Evolutionary conservation across 1,284 basidiomycete genomes (phyloP).

Genomic region (Apiotrichum akiyoshidainum): DNA sequence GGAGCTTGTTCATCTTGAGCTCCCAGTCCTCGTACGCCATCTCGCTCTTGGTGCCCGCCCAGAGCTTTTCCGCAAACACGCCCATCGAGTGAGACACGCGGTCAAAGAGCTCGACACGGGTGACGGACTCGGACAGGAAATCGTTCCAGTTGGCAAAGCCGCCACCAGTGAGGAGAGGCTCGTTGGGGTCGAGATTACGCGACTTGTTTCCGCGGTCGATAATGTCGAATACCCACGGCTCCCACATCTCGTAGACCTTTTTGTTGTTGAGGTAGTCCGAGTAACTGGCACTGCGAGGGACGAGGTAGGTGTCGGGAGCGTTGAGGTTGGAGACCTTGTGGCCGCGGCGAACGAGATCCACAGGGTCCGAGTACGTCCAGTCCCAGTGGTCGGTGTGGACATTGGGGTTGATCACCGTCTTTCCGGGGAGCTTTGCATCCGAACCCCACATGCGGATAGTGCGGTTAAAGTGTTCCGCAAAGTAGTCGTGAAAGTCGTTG

Average conservation of each 20-base stretch:
- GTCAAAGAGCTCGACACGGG: slow-evolving; percentile 7
- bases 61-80: slow-evolving; percentile 2
- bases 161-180: slow-evolving; percentile 4
- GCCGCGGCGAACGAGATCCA: slow-evolving; percentile 1
- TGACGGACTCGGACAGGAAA: background rate
- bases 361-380: slow-evolving; percentile 4
- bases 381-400: slow-evolving; percentile 8
- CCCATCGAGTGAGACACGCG: background rate
- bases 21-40: background rate
- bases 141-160: slow-evolving; percentile 7
- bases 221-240: slow-evolving; percentile 7
- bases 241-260: slow-evolving; percentile 1
- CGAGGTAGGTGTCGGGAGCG: slow-evolving; percentile 3
- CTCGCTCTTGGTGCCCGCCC: background rate
- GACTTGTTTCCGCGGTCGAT: background rate
- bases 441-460: slow-evolving; percentile 7
- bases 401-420: slow-evolving; percentile 1
- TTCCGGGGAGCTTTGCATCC: background rate
- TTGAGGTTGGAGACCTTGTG: slow-evolving; percentile 5
- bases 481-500: slow-evolving; percentile 5
- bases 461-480: background rate
- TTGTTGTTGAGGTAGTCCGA: slow-evolving; percentile 1
- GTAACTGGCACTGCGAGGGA: slow-evolving; percentile 1
- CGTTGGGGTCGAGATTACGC: slow-evolving; percentile 2
- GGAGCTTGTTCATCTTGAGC: slow-evolving; percentile 1